Percentiles rank a stretch among this genome's conserved stretches.
These are phyloP conservation scores for fission yeast (Schizosaccharomyces pombe) DNA, from an alignment of 805 yeast species.

Conservation along the genomic window DNA sequence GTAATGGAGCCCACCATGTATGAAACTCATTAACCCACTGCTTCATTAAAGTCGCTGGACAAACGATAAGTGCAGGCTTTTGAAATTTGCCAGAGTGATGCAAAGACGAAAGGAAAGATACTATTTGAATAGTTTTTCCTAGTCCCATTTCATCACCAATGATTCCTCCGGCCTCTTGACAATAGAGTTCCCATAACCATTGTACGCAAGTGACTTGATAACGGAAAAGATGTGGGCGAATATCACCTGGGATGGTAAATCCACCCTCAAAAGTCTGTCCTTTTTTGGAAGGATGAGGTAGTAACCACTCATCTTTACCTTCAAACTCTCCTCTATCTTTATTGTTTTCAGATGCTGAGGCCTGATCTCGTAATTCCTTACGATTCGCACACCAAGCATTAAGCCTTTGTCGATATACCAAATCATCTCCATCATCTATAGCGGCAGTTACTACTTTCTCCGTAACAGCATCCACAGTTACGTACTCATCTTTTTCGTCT, in stretches of 20 bases:
- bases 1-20: slow-evolving; percentile 91
- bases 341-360: no score
- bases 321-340: background rate
- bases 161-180: slow-evolving; percentile 81
- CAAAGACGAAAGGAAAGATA: slow-evolving; percentile 72
- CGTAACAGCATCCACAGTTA: slow-evolving; percentile 18
- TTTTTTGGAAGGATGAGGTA: slow-evolving; percentile 52
- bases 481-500: slow-evolving; percentile 21
- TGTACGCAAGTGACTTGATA: slow-evolving; percentile 93
- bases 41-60: slow-evolving; percentile 87
- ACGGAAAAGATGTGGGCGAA: slow-evolving; percentile 64
- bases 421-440: slow-evolving; percentile 65
- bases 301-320: slow-evolving; percentile 31
- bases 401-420: slow-evolving; percentile 35
- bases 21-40: slow-evolving; percentile 97
- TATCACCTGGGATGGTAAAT: slow-evolving; percentile 70
- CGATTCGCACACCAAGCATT: slow-evolving; percentile 26
- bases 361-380: slow-evolving; percentile 12
- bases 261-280: slow-evolving; percentile 53
- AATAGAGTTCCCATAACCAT: slow-evolving; percentile 87
- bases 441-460: slow-evolving; percentile 6
- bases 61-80: slow-evolving; percentile 66
- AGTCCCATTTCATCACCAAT: slow-evolving; percentile 96
- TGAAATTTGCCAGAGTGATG: slow-evolving; percentile 56
- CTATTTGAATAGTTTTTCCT: slow-evolving; percentile 85